Evolutionary conservation across 2,329 filamentous ascomycete species (phyloP).

Genomic region (Exophiala aquamarina): DNA sequence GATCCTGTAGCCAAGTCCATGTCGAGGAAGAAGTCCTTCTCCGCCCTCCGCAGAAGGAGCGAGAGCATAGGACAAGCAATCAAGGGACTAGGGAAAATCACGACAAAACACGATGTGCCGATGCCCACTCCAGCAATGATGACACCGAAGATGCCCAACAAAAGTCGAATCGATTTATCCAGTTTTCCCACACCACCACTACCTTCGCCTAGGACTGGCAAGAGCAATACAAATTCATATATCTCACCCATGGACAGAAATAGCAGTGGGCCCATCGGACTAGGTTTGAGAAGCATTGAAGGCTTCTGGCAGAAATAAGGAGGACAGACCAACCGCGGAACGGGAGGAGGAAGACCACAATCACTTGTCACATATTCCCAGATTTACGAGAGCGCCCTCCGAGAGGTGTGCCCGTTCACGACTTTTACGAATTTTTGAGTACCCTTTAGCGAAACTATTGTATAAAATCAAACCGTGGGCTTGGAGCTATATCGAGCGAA

Average conservation of each 20-base stretch:
- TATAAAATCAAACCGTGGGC: slow-evolving; percentile 3
- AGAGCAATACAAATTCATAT: slow-evolving; percentile 15
- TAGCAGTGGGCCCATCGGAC: slow-evolving; percentile 14
- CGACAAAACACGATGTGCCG: slow-evolving; percentile 18
- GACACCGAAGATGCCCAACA: slow-evolving; percentile 9
- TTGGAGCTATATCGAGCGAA: no score
- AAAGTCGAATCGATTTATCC: slow-evolving; percentile 5
- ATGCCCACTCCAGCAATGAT: slow-evolving; percentile 7
- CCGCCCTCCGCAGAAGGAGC: slow-evolving; percentile 21
- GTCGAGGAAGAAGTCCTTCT: slow-evolving; percentile 25
- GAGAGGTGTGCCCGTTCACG: slow-evolving; percentile 4
- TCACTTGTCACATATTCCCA: neutral
- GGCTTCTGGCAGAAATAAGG: slow-evolving; percentile 10
- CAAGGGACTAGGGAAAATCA: slow-evolving; percentile 22
- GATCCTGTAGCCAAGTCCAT: slow-evolving; percentile 8
- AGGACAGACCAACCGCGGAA: neutral
- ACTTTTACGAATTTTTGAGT: slow-evolving; percentile 9
- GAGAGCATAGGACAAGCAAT: slow-evolving; percentile 28
- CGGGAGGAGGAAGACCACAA: neutral
- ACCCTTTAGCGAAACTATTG: slow-evolving; percentile 11
- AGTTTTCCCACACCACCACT: slow-evolving; percentile 19
- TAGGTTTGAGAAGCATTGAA: slow-evolving; percentile 20
- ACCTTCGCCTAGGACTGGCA: slow-evolving; percentile 11
- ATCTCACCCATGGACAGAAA: slow-evolving; percentile 10
- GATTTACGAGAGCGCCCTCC: slow-evolving; percentile 1